phyloP scores from a whole-genome alignment of 2,329 filamentous ascomycete species.

The Dactylonectria macrodidyma region DNA sequence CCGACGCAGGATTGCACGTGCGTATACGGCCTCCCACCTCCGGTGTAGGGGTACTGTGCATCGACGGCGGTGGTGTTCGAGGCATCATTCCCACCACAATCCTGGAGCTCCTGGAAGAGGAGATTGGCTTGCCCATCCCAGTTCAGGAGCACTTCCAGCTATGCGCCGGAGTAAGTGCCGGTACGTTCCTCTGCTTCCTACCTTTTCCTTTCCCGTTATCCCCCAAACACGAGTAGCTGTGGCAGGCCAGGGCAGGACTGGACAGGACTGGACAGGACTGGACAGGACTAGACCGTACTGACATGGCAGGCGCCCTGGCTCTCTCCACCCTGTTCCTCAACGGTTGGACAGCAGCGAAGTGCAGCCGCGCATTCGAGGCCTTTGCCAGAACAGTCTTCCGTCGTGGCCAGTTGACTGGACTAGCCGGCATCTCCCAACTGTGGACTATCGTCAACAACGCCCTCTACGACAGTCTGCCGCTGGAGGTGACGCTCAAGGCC shows the following conservation, averaged over 20 bases:
- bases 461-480: no score
- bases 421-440: no score
- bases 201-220: not conserved
- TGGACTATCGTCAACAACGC: no score
- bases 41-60: slow-evolving; percentile 25
- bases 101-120: slow-evolving; percentile 15
- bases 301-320: slow-evolving; percentile 2
- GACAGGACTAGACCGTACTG: slow-evolving; percentile 4
- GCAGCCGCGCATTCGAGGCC: no score
- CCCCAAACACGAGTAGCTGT: not conserved
- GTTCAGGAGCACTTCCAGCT: slow-evolving; percentile 27
- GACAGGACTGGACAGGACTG: no score
- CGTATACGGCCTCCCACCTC: slow-evolving; percentile 26
- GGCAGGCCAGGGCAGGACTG: no score
- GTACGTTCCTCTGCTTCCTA: slow-evolving; percentile 9
- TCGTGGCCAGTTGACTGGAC: no score
- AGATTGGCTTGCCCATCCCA: slow-evolving; percentile 24
- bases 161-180: slow-evolving; percentile 24
- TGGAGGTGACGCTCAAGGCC: no score
- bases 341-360: no score
- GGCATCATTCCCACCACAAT: slow-evolving; percentile 26
- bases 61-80: slow-evolving; percentile 28
- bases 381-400: no score
- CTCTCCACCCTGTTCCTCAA: no score
- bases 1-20: slow-evolving; percentile 13